Conservation (phyloP, 1,284 basidiomycete genomes). For the Athelia sp. region DNA sequence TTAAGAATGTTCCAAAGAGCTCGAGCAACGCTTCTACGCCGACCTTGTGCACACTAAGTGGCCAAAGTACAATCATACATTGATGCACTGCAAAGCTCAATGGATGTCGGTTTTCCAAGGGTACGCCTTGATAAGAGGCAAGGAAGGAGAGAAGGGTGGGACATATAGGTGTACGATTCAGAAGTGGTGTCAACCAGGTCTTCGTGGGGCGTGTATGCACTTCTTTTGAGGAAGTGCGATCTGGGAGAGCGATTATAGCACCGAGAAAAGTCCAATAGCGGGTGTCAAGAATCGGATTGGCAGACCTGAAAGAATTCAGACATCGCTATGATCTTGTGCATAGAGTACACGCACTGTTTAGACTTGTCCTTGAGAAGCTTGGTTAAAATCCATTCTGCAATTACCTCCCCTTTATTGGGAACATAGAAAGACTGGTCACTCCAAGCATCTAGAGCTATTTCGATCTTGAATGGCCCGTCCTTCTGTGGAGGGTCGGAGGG, state of each 20-base stretch:
- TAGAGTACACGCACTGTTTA: constrained; percentile 10
- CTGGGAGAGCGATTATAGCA: constrained; percentile 34
- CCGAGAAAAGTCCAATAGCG: constrained; percentile 60
- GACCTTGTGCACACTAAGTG: constrained; percentile 49
- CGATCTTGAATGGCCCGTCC: constrained; percentile 56
- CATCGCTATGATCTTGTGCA: not conserved
- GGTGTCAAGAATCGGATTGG: constrained; percentile 35
- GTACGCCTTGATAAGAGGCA: constrained; percentile 19
- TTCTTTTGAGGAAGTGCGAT: constrained; percentile 14
- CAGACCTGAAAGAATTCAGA: constrained; percentile 15
- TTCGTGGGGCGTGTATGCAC: constrained; percentile 28
- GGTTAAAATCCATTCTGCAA: constrained; percentile 70
- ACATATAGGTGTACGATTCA: constrained; percentile 52
- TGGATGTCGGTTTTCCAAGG: constrained; percentile 9
- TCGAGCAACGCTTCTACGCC: constrained; percentile 53
- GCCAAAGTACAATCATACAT: constrained; percentile 51
- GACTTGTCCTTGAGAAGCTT: constrained; percentile 52
- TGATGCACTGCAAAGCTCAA: constrained; percentile 21
- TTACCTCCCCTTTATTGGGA: constrained; percentile 69
- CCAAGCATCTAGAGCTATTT: constrained; percentile 65
- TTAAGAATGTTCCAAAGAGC: constrained; percentile 46
- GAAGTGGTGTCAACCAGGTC: constrained; percentile 54
- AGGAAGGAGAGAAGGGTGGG: constrained; percentile 48
- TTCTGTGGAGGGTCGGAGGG: constrained; percentile 58
- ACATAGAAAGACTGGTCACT: constrained; percentile 51